A percentile compares a stretch with the other conserved stretches of the same genome.
phyloP scores from a whole-genome alignment of 106 monocot genomes.

The Dioscorea zingiberensis region DNA sequence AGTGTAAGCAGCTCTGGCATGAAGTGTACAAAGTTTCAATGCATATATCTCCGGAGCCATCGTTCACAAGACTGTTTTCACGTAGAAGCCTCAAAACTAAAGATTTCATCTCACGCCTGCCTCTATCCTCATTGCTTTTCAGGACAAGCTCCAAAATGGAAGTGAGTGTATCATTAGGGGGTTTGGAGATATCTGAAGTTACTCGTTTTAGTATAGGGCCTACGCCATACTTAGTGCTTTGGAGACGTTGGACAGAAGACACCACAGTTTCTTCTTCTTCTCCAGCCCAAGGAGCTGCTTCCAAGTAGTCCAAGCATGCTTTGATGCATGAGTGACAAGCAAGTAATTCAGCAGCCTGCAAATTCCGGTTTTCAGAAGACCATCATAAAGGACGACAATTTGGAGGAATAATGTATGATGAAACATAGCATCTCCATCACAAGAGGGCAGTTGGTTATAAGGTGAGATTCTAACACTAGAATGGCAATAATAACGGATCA shows the following conservation, averaged over 20 bases:
- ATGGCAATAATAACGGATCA: too few relatives aligned
- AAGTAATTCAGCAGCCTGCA: slow-evolving; percentile 82
- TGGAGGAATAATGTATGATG: not conserved
- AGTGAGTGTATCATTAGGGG: slow-evolving; percentile 76
- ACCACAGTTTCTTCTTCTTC: slow-evolving; percentile 94
- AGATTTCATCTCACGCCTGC: slow-evolving; percentile 85
- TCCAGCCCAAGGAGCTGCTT: slow-evolving; percentile 92
- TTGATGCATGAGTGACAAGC: slow-evolving; percentile 71
- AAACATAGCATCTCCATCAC: too few relatives aligned
- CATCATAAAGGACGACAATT: not conserved
- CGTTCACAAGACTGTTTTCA: slow-evolving; percentile 59
- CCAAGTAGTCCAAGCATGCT: slow-evolving; percentile 88
- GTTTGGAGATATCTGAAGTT: slow-evolving; percentile 48
- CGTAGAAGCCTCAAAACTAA: slow-evolving; percentile 82
- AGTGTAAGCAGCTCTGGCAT: slow-evolving; percentile 58
- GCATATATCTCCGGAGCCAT: slow-evolving; percentile 53
- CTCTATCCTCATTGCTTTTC: slow-evolving; percentile 79
- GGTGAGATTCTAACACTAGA: too few relatives aligned
- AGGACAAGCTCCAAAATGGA: slow-evolving; percentile 83
- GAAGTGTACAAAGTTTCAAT: slow-evolving; percentile 66
- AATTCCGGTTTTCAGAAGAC: not conserved
- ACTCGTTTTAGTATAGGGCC: slow-evolving; percentile 80
- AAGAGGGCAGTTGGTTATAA: too few relatives aligned
- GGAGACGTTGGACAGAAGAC: slow-evolving; percentile 55
- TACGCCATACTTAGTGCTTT: slow-evolving; percentile 38